Evolutionary conservation across 345 rosid genomes (phyloP).

Genomic region (Eucalyptus tenuipes): DNA sequence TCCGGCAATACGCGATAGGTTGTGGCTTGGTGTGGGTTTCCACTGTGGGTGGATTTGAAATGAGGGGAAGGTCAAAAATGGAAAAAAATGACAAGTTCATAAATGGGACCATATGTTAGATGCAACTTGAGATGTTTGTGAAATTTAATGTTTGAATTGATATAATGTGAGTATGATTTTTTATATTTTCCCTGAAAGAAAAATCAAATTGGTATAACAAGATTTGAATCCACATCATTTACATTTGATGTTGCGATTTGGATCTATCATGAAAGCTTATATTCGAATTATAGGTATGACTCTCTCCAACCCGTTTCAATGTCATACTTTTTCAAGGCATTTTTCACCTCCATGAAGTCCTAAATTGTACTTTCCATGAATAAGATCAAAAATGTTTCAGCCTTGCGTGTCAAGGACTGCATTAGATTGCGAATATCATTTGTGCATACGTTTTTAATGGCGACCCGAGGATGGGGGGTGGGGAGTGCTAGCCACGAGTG

Average conservation of each 20-base stretch:
- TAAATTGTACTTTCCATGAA: background rate
- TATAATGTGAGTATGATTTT: background rate
- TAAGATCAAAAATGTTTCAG: background rate
- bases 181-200: background rate
- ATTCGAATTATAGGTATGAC: fast-evolving
- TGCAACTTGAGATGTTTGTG: background rate
- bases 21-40: background rate
- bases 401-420: fast-evolving
- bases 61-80: background rate
- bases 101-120: background rate
- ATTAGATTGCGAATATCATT: background rate
- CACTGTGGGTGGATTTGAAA: background rate
- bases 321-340: background rate
- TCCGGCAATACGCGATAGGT: too few species aligned
- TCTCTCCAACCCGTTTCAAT: fast-evolving
- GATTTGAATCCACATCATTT: background rate
- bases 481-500: too few species aligned
- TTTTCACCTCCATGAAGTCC: background rate
- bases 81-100: background rate
- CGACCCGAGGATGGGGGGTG: background rate
- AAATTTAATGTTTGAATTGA: too few species aligned
- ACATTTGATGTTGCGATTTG: fast-evolving
- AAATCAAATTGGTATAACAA: background rate
- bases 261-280: background rate
- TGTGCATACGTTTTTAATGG: background rate